Base-by-base conservation (phyloP, 768 basidiomycete species). In the Amanita pseudoporphyria region DNA sequence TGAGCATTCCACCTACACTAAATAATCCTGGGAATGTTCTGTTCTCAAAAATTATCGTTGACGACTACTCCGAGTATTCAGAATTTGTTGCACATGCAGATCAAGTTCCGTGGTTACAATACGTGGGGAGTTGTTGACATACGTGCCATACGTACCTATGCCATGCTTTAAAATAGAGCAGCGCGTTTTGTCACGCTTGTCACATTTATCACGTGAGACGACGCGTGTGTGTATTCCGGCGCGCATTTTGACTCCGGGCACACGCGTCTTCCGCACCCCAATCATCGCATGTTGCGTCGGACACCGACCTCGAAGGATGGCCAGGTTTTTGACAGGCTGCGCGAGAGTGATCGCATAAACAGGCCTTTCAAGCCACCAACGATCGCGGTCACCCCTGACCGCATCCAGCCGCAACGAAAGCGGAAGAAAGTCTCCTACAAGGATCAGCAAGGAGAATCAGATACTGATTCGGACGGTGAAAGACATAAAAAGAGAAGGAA, bases 351-450 rank as follows among this genome's bases (percentile, higher is more conserved):
- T 13, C 80, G 86, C 42, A 66, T 90, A 24, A 83, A 81, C 68
- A 82, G 83, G 57, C 89, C 86, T 0, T 92, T 90, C 72, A 90
- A 88, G 60, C 69, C 82, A 1, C 89, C 89, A 3, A 74, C 81
- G 1, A 56, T 69, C 24, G 59, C 71, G 9, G 61, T 57, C 35
- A 58, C 68, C 9, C 56, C 72, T 18, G 75, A 78, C 39, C 78
- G 79, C 31, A 65, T 69, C 5, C 82, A 84, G 56, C 84, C 82
- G 0, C 73, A 73, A 55, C 77, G 92, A 21, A 96, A 95, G 63
- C 80, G 92, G 44, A 94, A 90, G 59, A 81, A 87, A 22, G 81
- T 92, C 19, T 89, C 85, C 0, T 95, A 95, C 72, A 88, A 86
- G 58, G 87, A 78, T 3, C 72, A 79, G 53, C 79, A 73, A 38